A percentile compares a stretch with the other conserved stretches of the same genome.
Conservation (phyloP, 495 filamentous ascomycete genomes). For the Neurospora sp. region DNA sequence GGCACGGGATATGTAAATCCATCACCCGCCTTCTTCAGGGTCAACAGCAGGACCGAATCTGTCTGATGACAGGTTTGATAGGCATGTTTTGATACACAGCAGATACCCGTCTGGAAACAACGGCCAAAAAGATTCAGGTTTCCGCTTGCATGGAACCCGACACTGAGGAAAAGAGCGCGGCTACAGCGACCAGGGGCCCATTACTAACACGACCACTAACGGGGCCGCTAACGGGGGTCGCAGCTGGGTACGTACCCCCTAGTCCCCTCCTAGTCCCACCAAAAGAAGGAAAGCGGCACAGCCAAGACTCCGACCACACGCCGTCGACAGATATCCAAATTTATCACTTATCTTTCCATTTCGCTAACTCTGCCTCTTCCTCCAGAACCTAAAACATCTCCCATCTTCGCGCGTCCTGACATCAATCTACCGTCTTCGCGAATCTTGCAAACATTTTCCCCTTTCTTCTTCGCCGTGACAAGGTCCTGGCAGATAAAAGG, state of each 20-base stretch:
- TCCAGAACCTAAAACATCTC: background rate
- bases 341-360: background rate
- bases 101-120: background rate
- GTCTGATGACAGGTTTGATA: background rate
- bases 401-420: background rate
- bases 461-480: background rate
- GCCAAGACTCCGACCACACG: background rate
- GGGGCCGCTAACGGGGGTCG: background rate
- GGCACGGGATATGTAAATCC: background rate
- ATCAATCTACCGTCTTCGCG: background rate
- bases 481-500: background rate
- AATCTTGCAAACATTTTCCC: background rate
- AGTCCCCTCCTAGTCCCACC: background rate
- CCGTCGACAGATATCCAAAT: background rate
- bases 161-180: background rate
- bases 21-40: background rate
- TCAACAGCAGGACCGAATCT: background rate
- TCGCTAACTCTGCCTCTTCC: background rate
- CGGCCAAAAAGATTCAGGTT: background rate
- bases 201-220: background rate
- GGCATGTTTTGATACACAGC: background rate
- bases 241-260: background rate
- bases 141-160: background rate
- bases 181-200: background rate
- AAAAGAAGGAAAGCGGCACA: background rate